Evolutionary conservation across 192 early-diverging fungal species (phyloP).

Genomic region (Coemansia sp.): DNA sequence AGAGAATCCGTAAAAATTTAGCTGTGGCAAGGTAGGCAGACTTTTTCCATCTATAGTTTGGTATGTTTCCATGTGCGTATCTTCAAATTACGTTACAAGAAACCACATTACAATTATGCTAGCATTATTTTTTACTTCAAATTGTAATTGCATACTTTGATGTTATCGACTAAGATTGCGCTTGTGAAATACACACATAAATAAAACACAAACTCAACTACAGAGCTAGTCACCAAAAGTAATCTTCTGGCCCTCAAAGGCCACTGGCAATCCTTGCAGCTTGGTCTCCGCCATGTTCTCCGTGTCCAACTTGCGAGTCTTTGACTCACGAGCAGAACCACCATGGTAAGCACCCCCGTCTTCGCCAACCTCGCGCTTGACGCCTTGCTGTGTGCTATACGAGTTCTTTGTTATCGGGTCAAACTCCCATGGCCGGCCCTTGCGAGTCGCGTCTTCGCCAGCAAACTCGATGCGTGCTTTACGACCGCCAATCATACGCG

Average conservation of each 20-base stretch:
- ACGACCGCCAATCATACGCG: slow-evolving; percentile 58
- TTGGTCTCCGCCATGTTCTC: slow-evolving; percentile 55
- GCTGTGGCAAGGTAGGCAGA: no score
- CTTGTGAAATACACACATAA: background rate
- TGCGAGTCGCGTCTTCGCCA: slow-evolving; percentile 62
- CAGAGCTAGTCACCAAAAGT: slow-evolving; percentile 56
- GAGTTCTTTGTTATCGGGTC: slow-evolving; percentile 37
- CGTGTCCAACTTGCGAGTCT: slow-evolving; percentile 35
- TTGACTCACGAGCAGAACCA: background rate
- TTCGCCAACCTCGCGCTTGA: slow-evolving; percentile 14
- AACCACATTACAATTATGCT: no score
- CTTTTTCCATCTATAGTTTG: no score
- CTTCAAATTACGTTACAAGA: no score
- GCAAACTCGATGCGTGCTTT: slow-evolving; percentile 68
- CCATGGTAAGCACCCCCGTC: slow-evolving; percentile 10
- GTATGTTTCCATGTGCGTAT: no score
- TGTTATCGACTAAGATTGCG: background rate
- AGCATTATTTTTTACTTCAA: background rate
- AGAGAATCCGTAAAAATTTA: no score
- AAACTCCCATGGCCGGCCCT: slow-evolving; percentile 64
- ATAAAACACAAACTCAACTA: slow-evolving; percentile 1
- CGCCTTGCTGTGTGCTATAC: background rate
- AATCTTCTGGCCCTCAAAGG: slow-evolving; percentile 69
- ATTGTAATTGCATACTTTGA: background rate
- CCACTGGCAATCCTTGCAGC: slow-evolving; percentile 50